A percentile compares a stretch with the other conserved stretches of the same genome.
Conservation (phyloP, 2,329 filamentous ascomycete genomes). For the Tolypocladium tropicale region DNA sequence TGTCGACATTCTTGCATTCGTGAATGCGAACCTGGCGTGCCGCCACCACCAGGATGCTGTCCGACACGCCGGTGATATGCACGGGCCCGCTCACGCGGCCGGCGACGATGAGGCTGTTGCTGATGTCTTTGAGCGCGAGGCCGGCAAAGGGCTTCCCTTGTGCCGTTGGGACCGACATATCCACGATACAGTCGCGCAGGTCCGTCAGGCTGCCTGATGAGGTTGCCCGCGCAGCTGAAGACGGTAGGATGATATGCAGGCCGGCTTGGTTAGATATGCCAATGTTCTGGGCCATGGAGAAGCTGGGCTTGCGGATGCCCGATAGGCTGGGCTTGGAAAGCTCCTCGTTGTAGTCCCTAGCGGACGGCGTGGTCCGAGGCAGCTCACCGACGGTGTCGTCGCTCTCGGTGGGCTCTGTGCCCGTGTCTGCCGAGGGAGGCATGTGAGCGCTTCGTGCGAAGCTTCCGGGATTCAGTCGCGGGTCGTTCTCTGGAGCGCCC, state of each 20-base stretch:
- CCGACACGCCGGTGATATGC: conserved; percentile 66
- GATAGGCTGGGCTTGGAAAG: conserved; percentile 29
- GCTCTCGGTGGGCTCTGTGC: conserved; percentile 7
- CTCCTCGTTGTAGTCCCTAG: conserved; percentile 46
- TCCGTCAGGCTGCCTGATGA: conserved; percentile 64
- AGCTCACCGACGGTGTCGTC: conserved; percentile 27
- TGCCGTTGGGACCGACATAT: conserved; percentile 60
- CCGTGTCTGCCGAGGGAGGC: conserved; percentile 5
- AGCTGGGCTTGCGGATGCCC: conserved; percentile 48
- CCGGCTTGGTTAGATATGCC: conserved; percentile 55
- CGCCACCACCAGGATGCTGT: conserved; percentile 67
- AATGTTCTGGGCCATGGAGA: conserved; percentile 51
- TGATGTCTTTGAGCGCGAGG: conserved; percentile 56
- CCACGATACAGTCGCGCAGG: conserved; percentile 62
- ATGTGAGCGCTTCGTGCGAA: conserved; percentile 17
- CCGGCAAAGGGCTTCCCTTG: conserved; percentile 57
- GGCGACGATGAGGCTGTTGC: conserved; percentile 62
- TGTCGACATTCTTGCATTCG: conserved; percentile 66
- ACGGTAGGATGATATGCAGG: conserved; percentile 69
- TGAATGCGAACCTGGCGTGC: conserved; percentile 92
- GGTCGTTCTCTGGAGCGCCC: conserved; percentile 31
- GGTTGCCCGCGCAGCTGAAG: conserved; percentile 59
- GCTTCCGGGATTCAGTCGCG: conserved; percentile 28
- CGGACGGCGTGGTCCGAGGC: conserved; percentile 23
- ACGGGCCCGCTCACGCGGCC: conserved; percentile 71